A percentile compares a stretch with the other conserved stretches of the same genome.
Conservation (phyloP, 139 green algal species). For the Zygnema cylindricum region DNA sequence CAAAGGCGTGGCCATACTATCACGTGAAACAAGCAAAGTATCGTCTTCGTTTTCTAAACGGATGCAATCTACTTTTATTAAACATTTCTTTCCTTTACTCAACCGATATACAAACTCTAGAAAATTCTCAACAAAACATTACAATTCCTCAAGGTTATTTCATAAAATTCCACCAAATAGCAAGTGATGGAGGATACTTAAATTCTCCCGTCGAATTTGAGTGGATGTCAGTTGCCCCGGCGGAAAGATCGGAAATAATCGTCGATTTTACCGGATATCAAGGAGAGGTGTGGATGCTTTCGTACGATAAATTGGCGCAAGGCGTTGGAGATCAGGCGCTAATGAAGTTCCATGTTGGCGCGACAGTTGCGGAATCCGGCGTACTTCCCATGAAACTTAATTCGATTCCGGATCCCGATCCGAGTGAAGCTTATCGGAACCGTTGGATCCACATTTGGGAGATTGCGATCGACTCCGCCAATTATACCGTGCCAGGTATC, state of each 20-base stretch:
- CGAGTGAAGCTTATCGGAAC: not conserved
- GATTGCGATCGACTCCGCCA: not conserved
- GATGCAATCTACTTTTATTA: not conserved
- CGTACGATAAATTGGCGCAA: not conserved
- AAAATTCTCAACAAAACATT: not conserved
- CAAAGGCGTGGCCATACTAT: constrained; percentile 25
- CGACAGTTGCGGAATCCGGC: not conserved
- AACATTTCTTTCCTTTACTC: constrained; percentile 6
- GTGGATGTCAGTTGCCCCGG: constrained; percentile 1
- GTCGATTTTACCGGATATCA: constrained; percentile 15
- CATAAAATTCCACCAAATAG: constrained; percentile 19
- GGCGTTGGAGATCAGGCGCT: not conserved
- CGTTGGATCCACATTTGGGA: not conserved
- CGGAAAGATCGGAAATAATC: constrained; percentile 24
- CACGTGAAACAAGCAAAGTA: constrained; percentile 1
- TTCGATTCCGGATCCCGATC: not conserved
- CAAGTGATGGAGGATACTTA: constrained; percentile 41
- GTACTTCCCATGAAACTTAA: not conserved
- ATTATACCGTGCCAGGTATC: not conserved
- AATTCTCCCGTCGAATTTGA: not conserved
- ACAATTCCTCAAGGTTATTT: not conserved
- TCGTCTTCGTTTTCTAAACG: constrained; percentile 11
- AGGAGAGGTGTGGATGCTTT: not conserved
- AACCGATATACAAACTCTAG: not conserved
- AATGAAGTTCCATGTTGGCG: not conserved